Conservation (phyloP, 2,329 filamentous ascomycete species). For the Thielaviopsis ethacetica region DNA sequence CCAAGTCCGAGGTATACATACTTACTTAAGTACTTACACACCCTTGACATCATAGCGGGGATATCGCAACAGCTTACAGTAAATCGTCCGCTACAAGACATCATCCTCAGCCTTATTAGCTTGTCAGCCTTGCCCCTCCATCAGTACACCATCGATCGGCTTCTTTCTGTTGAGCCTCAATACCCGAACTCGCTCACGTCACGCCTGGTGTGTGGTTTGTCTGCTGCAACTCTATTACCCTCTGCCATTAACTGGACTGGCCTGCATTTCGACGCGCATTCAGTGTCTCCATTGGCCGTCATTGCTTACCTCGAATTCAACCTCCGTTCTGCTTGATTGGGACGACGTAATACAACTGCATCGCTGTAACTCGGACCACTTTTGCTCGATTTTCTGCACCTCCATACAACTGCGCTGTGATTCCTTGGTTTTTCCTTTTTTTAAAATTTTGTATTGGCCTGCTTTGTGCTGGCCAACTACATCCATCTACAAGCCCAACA, state of each 20-base stretch:
- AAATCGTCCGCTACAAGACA: background rate
- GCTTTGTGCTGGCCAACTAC: background rate
- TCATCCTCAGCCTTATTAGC: background rate
- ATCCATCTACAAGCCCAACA: background rate
- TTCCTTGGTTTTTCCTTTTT: background rate
- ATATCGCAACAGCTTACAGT: constrained; percentile 1
- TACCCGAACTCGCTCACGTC: background rate
- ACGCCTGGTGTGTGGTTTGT: background rate
- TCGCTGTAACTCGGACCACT: background rate
- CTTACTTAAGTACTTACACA: no score
- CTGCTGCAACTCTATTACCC: background rate
- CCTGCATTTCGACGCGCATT: background rate
- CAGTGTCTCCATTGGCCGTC: background rate
- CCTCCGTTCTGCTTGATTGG: background rate
- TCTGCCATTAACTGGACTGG: background rate
- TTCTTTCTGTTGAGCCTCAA: background rate
- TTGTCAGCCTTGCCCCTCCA: constrained; percentile 5
- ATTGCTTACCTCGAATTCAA: background rate
- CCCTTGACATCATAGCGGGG: constrained; percentile 12
- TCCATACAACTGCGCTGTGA: background rate
- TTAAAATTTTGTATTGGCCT: background rate
- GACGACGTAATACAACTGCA: background rate
- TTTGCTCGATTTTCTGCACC: background rate
- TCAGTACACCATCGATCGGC: background rate
- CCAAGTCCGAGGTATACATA: background rate